phyloP scores from a whole-genome alignment of 345 rosid species.

The Lumnitzera racemosa region DNA sequence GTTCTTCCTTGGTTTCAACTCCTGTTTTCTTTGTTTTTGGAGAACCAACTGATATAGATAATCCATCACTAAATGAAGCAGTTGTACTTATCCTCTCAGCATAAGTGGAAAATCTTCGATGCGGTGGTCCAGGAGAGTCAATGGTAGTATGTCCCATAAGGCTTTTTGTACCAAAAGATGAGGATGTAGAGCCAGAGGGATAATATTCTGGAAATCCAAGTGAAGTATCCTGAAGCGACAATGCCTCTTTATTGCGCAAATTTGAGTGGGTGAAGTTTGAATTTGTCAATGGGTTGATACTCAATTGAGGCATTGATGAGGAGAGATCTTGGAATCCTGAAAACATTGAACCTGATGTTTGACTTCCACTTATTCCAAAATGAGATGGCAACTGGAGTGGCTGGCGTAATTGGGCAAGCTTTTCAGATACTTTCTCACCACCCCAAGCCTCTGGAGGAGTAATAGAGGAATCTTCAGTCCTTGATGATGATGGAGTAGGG shows the following conservation, averaged over 20 bases:
- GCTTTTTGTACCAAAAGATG: constrained; percentile 35
- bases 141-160: constrained; percentile 32
- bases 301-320: constrained; percentile 42
- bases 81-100: constrained; percentile 87
- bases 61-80: constrained; percentile 65
- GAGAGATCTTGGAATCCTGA: constrained; percentile 63
- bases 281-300: constrained; percentile 30
- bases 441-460: constrained; percentile 99
- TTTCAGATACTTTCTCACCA: constrained; percentile 80
- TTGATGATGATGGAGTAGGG: constrained; percentile 64
- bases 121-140: constrained; percentile 42
- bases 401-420: constrained; percentile 42
- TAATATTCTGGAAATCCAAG: constrained; percentile 44
- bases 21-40: constrained; percentile 94
- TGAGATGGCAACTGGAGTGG: constrained; percentile 51
- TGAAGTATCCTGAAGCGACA: constrained; percentile 38
- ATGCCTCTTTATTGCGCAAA: constrained; percentile 41
- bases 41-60: constrained; percentile 46
- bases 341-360: constrained; percentile 53
- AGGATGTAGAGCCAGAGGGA: constrained; percentile 47
- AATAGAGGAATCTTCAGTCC: constrained; percentile 64
- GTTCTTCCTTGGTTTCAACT: constrained; percentile 73
- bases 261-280: constrained; percentile 34
- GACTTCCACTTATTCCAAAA: constrained; percentile 42
- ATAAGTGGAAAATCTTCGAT: constrained; percentile 65